These are phyloP conservation scores for Dipodascopsis uninucleata DNA, from an alignment of 805 yeast species.

Conservation along the genomic window DNA sequence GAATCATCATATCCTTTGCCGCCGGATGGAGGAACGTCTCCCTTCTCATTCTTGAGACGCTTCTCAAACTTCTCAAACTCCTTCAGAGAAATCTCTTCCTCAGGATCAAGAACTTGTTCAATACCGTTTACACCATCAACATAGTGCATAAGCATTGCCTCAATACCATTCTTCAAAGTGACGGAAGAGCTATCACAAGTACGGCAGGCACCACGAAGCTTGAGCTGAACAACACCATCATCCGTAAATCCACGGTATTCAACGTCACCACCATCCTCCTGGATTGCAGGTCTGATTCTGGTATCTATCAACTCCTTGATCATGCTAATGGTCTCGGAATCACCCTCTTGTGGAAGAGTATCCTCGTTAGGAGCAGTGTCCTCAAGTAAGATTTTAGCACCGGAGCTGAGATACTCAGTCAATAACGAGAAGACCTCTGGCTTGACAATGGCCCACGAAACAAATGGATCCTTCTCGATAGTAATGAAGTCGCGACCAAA, in stretches of 20 bases:
- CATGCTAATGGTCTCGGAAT: slow-evolving; percentile 77
- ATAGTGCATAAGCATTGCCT: slow-evolving; percentile 94
- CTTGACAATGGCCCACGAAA: slow-evolving; percentile 68
- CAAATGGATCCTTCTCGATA: slow-evolving; percentile 58
- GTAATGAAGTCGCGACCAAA: slow-evolving; percentile 83
- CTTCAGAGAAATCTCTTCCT: slow-evolving; percentile 64
- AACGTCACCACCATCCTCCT: slow-evolving; percentile 98
- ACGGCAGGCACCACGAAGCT: slow-evolving; percentile 93
- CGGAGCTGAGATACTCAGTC: slow-evolving; percentile 46
- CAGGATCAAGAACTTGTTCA: slow-evolving; percentile 81
- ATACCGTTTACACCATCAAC: slow-evolving; percentile 93
- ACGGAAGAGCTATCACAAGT: slow-evolving; percentile 88
- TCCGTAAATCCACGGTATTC: slow-evolving; percentile 83
- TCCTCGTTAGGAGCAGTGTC: slow-evolving; percentile 39
- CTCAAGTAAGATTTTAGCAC: slow-evolving; percentile 45
- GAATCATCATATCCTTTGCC: slow-evolving; percentile 5
- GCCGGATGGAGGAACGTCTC: slow-evolving; percentile 5
- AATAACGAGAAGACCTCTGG: slow-evolving; percentile 54
- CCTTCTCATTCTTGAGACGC: slow-evolving; percentile 41
- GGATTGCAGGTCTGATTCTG: slow-evolving; percentile 94
- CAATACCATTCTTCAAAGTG: slow-evolving; percentile 92
- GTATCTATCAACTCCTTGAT: slow-evolving; percentile 90
- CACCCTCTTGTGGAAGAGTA: slow-evolving; percentile 57
- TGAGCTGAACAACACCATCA: slow-evolving; percentile 83
- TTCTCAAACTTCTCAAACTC: slow-evolving; percentile 84